Conservation (phyloP, 495 filamentous ascomycete genomes). For the Penicillium desertorum region DNA sequence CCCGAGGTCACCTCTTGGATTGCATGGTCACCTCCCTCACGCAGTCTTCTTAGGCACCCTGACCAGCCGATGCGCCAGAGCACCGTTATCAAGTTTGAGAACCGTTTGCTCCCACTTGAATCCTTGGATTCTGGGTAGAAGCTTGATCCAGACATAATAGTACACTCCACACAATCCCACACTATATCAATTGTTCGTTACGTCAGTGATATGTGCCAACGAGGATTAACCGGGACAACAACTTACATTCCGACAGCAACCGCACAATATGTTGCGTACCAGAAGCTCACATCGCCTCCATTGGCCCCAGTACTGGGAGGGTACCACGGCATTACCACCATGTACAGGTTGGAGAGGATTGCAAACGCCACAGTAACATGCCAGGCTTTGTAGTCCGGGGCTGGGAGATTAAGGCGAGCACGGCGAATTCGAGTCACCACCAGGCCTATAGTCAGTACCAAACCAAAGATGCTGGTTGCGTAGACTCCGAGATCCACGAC, state of each 20-base stretch:
- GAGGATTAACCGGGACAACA: not conserved
- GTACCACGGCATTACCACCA: slow-evolving; percentile 65
- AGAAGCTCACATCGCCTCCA: slow-evolving; percentile 63
- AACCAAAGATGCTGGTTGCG: slow-evolving; percentile 53
- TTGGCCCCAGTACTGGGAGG: slow-evolving; percentile 56
- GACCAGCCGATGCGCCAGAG: slow-evolving; percentile 52
- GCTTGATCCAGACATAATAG: slow-evolving; percentile 56
- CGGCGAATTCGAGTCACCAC: slow-evolving; percentile 53
- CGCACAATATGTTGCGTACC: slow-evolving; percentile 64
- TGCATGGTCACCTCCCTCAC: not conserved
- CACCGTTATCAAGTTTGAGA: slow-evolving; percentile 46
- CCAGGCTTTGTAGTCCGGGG: slow-evolving; percentile 55
- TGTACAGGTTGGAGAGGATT: slow-evolving; percentile 54
- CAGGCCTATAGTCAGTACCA: slow-evolving; percentile 54
- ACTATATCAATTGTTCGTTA: slow-evolving; percentile 21
- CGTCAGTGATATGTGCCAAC: not conserved
- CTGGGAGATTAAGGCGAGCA: slow-evolving; percentile 42
- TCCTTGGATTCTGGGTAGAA: slow-evolving; percentile 48
- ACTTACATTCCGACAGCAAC: slow-evolving; percentile 58
- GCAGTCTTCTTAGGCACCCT: slow-evolving; percentile 50
- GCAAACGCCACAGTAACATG: slow-evolving; percentile 53
- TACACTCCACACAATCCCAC: slow-evolving; percentile 53
- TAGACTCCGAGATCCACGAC: slow-evolving; percentile 57
- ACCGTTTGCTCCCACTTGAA: slow-evolving; percentile 58
- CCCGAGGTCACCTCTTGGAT: not conserved